These are phyloP conservation scores for Colletotrichum spinosum DNA, from an alignment of 2,329 filamentous ascomycete genomes.

Conservation along the genomic window DNA sequence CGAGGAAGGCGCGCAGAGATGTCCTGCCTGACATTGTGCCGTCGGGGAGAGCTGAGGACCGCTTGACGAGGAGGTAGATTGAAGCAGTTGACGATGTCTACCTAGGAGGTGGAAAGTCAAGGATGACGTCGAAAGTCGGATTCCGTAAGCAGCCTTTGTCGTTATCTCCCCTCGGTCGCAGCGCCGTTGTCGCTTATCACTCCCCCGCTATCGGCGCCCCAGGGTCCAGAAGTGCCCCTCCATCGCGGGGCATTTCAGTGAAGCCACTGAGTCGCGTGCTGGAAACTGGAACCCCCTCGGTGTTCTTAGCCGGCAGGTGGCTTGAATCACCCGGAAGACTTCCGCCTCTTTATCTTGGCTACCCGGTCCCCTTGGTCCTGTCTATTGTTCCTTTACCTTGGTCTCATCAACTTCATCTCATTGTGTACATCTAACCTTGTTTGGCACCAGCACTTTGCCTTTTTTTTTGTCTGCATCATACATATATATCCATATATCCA, in stretches of 20 bases:
- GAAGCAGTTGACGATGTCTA: slow-evolving; percentile 2
- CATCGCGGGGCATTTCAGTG: slow-evolving; percentile 14
- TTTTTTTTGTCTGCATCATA: slow-evolving; percentile 1
- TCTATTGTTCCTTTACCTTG: background rate
- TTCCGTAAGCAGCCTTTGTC: slow-evolving; percentile 21
- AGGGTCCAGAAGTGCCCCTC: background rate
- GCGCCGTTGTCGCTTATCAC: slow-evolving; percentile 27
- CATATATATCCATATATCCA: background rate
- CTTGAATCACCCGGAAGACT: background rate
- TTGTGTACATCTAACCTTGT: background rate
- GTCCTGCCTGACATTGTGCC: slow-evolving; percentile 45
- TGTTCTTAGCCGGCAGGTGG: too few relatives aligned
- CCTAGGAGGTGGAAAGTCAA: background rate
- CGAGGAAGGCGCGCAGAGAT: slow-evolving; percentile 64
- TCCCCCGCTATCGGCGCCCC: slow-evolving; percentile 27
- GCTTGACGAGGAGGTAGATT: background rate
- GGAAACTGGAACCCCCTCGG: too few relatives aligned
- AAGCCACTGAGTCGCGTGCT: slow-evolving; percentile 2
- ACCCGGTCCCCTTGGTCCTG: background rate
- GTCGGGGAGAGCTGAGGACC: background rate
- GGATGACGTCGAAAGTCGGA: slow-evolving; percentile 27
- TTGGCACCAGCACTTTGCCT: background rate
- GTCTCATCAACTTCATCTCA: too few relatives aligned
- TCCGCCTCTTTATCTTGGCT: background rate
- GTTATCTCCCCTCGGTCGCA: background rate